phyloP scores from a whole-genome alignment of 2,329 filamentous ascomycete genomes.

The Botrytis medusae region DNA sequence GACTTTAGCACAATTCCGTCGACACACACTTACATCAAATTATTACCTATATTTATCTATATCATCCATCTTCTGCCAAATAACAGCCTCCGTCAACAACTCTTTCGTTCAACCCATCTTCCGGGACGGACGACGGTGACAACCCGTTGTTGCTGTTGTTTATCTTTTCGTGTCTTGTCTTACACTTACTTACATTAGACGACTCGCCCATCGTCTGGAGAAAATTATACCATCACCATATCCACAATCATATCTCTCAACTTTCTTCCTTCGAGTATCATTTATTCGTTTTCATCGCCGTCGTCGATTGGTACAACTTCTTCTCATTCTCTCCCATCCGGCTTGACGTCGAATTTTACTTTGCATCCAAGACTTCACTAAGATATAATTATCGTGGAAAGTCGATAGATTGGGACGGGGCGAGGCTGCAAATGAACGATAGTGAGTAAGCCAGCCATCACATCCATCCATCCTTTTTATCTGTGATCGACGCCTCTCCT shows the following conservation, averaged over 20 bases:
- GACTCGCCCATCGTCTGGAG: no score
- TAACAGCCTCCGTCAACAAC: background rate
- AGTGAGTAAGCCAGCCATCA: constrained; percentile 29
- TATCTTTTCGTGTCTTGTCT: background rate
- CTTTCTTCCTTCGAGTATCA: background rate
- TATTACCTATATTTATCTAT: background rate
- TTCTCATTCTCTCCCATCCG: background rate
- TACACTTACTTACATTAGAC: background rate
- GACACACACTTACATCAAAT: background rate
- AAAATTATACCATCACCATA: background rate
- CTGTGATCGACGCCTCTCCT: background rate
- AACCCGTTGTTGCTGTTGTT: background rate
- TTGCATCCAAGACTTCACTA: background rate
- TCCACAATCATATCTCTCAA: background rate
- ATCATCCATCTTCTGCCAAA: background rate
- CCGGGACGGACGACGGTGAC: constrained; percentile 12
- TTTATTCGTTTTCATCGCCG: background rate
- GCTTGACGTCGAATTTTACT: background rate
- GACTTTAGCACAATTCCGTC: background rate
- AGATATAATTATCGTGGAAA: constrained; percentile 10
- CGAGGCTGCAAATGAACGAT: constrained; percentile 36
- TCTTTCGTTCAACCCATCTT: constrained; percentile 7
- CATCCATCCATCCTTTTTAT: background rate
- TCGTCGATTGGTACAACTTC: background rate
- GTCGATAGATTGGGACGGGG: background rate